Conservation (phyloP, 441 rosid genomes). For the Manihot esculenta region DNA sequence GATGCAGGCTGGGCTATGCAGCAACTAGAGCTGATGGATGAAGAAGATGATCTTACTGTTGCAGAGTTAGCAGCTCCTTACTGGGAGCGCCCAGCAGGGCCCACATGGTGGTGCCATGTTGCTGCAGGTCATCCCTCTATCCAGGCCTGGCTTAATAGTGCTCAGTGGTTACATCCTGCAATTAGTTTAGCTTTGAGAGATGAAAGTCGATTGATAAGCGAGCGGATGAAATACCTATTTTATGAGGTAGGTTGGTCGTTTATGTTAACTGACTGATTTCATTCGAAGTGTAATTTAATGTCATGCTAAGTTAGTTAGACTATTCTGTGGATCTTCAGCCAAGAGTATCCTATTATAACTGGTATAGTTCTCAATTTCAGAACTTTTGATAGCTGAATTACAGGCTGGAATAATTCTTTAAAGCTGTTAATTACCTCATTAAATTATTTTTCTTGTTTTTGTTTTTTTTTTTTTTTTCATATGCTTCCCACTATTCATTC, state of each 20-base stretch:
- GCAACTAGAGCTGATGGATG: slow-evolving; percentile 48
- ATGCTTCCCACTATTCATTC: neutral
- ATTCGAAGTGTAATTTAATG: neutral
- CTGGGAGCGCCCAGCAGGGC: slow-evolving; percentile 92
- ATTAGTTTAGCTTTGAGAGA: slow-evolving; percentile 86
- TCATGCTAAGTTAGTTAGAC: neutral
- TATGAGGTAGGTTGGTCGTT: slow-evolving; percentile 58
- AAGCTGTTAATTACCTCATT: neutral
- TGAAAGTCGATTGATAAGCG: slow-evolving; percentile 83
- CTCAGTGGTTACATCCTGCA: slow-evolving; percentile 97
- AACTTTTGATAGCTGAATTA: neutral
- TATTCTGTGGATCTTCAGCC: slow-evolving; percentile 6
- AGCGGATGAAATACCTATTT: slow-evolving; percentile 87
- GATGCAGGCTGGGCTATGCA: slow-evolving; percentile 65
- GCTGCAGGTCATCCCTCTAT: slow-evolving; percentile 59
- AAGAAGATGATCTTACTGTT: slow-evolving; percentile 60
- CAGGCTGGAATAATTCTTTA: neutral
- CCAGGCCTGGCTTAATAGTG: slow-evolving; percentile 63
- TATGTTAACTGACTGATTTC: neutral
- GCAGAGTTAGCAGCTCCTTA: slow-evolving; percentile 96
- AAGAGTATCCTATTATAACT: neutral
- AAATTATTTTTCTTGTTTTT: neutral
- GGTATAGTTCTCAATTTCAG: neutral
- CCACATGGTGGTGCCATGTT: slow-evolving; percentile 95
- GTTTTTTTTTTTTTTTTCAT: neutral